Conservation (phyloP, 2,329 filamentous ascomycete species). For the Hypoxylon sp. region DNA sequence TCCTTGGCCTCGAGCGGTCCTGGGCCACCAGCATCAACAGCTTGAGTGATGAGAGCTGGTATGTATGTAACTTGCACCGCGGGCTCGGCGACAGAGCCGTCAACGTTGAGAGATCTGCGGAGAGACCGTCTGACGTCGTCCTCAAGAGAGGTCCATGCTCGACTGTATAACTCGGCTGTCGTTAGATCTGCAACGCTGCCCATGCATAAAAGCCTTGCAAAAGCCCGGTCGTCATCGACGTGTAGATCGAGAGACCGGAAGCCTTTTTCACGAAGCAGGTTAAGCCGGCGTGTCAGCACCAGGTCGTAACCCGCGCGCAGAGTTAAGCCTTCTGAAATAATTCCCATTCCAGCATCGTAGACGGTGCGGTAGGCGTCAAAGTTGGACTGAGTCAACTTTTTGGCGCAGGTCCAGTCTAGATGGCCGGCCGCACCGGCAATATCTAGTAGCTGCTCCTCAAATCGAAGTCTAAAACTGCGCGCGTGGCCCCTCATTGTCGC, state of each 20-base stretch:
- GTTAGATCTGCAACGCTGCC: conserved; percentile 50
- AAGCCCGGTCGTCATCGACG: conserved; percentile 49
- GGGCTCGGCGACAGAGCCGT: conserved; percentile 51
- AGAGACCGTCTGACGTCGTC: conserved; percentile 41
- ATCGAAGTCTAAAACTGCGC: conserved; percentile 53
- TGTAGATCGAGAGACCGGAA: conserved; percentile 49
- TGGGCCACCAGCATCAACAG: conserved; percentile 44
- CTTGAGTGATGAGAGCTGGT: conserved; percentile 53
- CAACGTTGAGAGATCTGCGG: conserved; percentile 51
- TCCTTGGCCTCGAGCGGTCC: conserved; percentile 38
- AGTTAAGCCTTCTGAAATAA: conserved; percentile 45
- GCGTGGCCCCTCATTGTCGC: conserved; percentile 43
- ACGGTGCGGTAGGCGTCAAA: conserved; percentile 51
- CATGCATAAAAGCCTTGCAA: conserved; percentile 55
- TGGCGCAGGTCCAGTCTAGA: conserved; percentile 50
- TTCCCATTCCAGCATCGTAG: conserved; percentile 48
- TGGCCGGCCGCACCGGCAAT: conserved; percentile 55
- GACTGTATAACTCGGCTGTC: conserved; percentile 50
- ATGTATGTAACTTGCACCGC: conserved; percentile 56
- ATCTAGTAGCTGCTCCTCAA: conserved; percentile 55
- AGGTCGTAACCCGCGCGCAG: conserved; percentile 52
- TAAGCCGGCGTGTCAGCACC: conserved; percentile 50
- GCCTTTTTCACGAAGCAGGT: conserved; percentile 46
- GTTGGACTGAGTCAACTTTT: conserved; percentile 52
- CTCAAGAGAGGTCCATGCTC: conserved; percentile 47